phyloP scores from a whole-genome alignment of 495 filamentous ascomycete genomes.

The Penicillium dipodomyicola region DNA sequence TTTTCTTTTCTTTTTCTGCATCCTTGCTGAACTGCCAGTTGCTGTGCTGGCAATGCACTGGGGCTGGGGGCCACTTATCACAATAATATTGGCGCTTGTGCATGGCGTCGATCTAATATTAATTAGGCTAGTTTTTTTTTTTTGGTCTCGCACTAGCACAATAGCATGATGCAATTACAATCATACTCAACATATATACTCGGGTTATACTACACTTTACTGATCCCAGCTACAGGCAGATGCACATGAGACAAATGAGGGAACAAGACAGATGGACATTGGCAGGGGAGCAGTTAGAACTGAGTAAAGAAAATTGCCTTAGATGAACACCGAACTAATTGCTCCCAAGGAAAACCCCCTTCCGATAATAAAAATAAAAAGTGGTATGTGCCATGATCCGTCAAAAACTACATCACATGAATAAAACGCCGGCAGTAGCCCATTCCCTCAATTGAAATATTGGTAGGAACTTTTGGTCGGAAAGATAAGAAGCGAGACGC shows the following conservation, averaged over 20 bases:
- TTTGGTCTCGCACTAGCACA: neutral
- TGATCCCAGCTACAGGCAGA: slow-evolving; percentile 19
- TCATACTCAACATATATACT: neutral
- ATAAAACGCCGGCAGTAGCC: slow-evolving; percentile 31
- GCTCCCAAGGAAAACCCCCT: slow-evolving; percentile 24
- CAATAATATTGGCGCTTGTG: slow-evolving; percentile 1
- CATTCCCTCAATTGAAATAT: slow-evolving; percentile 27
- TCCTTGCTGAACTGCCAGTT: slow-evolving; percentile 7
- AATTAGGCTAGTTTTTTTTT: neutral
- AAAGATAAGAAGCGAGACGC: slow-evolving; percentile 22
- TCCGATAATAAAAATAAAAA: slow-evolving; percentile 26
- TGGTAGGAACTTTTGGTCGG: slow-evolving; percentile 21
- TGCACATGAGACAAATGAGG: slow-evolving; percentile 26
- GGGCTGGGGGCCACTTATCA: slow-evolving; percentile 6
- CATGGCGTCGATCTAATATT: slow-evolving; percentile 7
- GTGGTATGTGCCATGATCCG: slow-evolving; percentile 34
- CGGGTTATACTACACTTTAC: neutral
- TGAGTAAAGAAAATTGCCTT: slow-evolving; percentile 34
- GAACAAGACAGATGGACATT: slow-evolving; percentile 37
- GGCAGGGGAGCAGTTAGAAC: slow-evolving; percentile 31
- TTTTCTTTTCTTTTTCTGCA: neutral
- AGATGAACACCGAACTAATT: slow-evolving; percentile 35
- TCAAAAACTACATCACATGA: slow-evolving; percentile 32
- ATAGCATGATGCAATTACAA: slow-evolving; percentile 1
- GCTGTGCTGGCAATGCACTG: slow-evolving; percentile 10